Conservation (phyloP, 345 rosid genomes). For the Citrus sp. region DNA sequence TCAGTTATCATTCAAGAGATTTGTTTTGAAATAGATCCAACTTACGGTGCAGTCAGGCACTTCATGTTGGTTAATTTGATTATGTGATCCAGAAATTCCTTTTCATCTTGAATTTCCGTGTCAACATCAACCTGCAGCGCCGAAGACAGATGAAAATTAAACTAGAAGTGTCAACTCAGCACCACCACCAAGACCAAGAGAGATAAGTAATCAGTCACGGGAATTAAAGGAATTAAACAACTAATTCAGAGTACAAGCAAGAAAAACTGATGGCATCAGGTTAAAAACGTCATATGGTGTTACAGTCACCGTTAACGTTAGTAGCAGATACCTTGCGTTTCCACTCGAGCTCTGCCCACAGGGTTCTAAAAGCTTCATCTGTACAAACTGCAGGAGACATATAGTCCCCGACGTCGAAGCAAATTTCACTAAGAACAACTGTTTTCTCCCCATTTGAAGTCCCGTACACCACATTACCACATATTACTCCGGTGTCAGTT, state of each 20-base stretch:
- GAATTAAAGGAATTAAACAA: neutral
- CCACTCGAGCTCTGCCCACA: conserved; percentile 99
- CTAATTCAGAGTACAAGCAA: neutral
- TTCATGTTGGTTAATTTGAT: conserved; percentile 78
- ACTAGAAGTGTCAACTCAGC: neutral
- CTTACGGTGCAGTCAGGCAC: conserved; percentile 77
- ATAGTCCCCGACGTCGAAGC: conserved; percentile 91
- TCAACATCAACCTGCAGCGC: conserved; percentile 68
- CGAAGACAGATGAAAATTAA: neutral
- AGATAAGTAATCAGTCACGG: neutral
- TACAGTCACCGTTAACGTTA: neutral
- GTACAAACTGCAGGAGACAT: conserved; percentile 90
- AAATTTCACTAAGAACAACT: conserved; percentile 86
- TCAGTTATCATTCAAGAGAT: neutral
- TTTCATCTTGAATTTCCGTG: conserved; percentile 62
- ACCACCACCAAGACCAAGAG: neutral
- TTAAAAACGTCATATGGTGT: no score
- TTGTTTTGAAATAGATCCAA: neutral
- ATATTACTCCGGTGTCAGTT: conserved; percentile 93
- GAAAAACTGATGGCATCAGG: neutral
- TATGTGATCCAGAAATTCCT: conserved; percentile 63
- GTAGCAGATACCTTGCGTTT: conserved; percentile 71
- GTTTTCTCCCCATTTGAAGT: conserved; percentile 86
- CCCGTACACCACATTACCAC: conserved; percentile 93
- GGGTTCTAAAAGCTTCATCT: conserved; percentile 83